These are phyloP conservation scores for Agarophyton chilense DNA, from an alignment of 23 red algal genomes.

Conservation along the genomic window DNA sequence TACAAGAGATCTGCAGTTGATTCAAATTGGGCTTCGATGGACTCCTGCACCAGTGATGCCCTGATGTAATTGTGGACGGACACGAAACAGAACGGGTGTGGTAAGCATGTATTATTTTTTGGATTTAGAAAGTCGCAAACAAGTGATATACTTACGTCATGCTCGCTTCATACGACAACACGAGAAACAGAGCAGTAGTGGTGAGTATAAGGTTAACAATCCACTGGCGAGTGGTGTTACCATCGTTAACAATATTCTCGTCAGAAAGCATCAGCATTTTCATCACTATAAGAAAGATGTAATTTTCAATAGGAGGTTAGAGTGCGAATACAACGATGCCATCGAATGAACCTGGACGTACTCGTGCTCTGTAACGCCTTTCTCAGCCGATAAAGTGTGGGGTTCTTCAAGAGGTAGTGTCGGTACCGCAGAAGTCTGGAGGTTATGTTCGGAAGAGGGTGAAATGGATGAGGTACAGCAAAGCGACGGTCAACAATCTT, in stretches of 20 bases:
- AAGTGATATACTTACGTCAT: conserved; percentile 30
- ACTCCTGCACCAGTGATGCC: conserved; percentile 30
- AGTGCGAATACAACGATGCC: too few species aligned
- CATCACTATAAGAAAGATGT: neutral
- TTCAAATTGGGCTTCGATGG: neutral
- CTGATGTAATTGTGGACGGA: neutral
- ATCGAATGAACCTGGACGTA: neutral
- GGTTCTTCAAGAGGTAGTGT: conserved; percentile 14
- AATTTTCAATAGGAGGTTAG: neutral
- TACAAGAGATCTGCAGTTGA: neutral
- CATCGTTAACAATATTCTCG: neutral
- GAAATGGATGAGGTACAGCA: neutral
- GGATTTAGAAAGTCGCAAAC: neutral
- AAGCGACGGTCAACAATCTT: conserved; percentile 30
- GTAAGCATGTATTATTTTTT: neutral
- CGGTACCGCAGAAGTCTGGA: neutral
- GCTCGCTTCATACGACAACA: conserved; percentile 23
- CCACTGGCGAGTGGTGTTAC: neutral
- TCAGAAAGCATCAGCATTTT: neutral
- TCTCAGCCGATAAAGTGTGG: neutral
- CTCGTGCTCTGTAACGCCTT: conserved; percentile 18
- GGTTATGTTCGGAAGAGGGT: neutral
- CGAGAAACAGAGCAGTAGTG: conserved; percentile 14
- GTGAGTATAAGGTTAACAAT: conserved; percentile 3
- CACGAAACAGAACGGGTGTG: neutral